Base-by-base conservation (phyloP, 2,329 filamentous ascomycete genomes). In the Trichoderma sp. region DNA sequence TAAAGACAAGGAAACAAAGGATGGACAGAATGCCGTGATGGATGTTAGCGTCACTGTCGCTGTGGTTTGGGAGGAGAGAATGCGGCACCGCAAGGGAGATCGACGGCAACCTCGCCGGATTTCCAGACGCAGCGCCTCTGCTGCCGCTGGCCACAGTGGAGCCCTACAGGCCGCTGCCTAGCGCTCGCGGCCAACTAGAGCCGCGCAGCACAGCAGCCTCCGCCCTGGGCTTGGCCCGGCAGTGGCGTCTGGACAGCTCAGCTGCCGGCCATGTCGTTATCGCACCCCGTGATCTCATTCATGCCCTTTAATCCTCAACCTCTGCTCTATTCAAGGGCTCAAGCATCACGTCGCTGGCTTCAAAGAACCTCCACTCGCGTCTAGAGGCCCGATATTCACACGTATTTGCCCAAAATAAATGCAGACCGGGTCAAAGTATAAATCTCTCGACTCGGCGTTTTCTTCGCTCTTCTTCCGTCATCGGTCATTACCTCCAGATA, bases 31-130 rank as follows among this genome's bases (percentile, higher is more conserved):
- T 64, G 49, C 18, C 14, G 60, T 8, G 39, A 21, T 37, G 11
- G 60, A 39, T 24, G 49, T 43, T 32, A 64, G 32, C 34, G 21
- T 64, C 60, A 64, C 49, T 18, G 21, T 16, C 32, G 24, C n/a
- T 49, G 32, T 54, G 39, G n/a, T 43, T 55, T 43, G 49, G 11
- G 39, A 28, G 32, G 39, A 2, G 26, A 16, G 10, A 7, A 7
- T 14, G 14, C 16, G 16, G 43, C 49, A 30, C 43, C 46, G 14
- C 30, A 21, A 28, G 49, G 60, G 46, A 39, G 30, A 64, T 49
- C 46, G 39, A 55, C 76, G 66, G 3, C 39, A 18, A 78, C 80
- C 72, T 82, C 14, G 32, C 49, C 26, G 5, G 46, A 26, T 56
- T 73, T 77, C 55, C 72, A 73, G 24, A 73, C 39, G 39, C 72